Evolutionary conservation across 805 yeast species (phyloP), one percentile per base, ranked within the genome.

Genomic region (Pichia gijzeniarum): DNA sequence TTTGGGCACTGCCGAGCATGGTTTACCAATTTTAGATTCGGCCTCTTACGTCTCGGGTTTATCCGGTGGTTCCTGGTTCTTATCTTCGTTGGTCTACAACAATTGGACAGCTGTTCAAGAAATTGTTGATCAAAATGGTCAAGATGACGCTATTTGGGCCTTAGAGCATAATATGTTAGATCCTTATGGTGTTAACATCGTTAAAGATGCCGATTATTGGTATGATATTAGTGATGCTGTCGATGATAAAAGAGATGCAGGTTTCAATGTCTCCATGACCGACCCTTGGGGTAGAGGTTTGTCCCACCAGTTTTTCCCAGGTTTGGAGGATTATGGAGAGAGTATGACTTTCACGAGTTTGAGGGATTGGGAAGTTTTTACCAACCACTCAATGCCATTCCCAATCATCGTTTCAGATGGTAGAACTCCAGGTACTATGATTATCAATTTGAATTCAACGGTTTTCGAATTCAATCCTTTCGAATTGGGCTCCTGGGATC

Each of bases 401-500:
- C 95, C 84, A 44, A 79, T 82, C 53, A 68, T 74, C 54, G 81
- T 75, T 50, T 76, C 80, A 13, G 79, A 79, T 56, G 86, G 85
- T 40, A 70, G 87, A 63, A 68, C 73, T n/a, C 86, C 86, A 10
- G 78, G 77, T 22, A 71, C 83, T 3, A 41, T 50, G 4, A 71
- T 83, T 40, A 66, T 84, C 41, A 71, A 74, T 48, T 59, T 64
- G 28, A 88, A 86, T 67, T 80, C 95, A 8, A 85, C 95, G 1
- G 73, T 72, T 43, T 77, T 80, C 51, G 78, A 80, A 52, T 62
- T 77, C 53, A 74, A 72, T 41, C 90, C 95, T 13, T 81, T 68
- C 55, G 85, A 82, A 59, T 64, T 88, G 57, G 96, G 96, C 13
- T 80, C 95, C 4, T 88, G 95, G 95, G 96, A 89, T 59, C 84